Evolutionary conservation across 1,284 basidiomycete genomes (phyloP).

Genomic region (Pyrrhoderma lamaoense): DNA sequence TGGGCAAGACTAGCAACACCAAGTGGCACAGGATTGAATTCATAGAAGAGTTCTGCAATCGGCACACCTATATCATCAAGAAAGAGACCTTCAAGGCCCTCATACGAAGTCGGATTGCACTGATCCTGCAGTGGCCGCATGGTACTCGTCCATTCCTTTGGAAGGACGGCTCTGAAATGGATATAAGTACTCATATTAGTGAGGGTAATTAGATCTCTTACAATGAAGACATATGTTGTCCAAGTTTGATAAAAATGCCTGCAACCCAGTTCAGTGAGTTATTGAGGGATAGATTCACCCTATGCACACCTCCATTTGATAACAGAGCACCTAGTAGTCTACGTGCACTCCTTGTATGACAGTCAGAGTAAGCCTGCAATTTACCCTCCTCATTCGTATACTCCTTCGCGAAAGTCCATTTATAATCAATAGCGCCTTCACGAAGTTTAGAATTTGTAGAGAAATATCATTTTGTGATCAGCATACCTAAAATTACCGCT

Average conservation of each 20-base stretch:
- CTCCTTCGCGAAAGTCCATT: constrained; percentile 57
- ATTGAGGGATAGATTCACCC: neutral
- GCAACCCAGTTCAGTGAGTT: neutral
- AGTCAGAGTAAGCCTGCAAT: constrained; percentile 59
- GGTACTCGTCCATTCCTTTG: constrained; percentile 67
- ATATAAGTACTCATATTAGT: neutral
- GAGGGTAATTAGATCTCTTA: constrained; percentile 28
- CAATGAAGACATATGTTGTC: constrained; percentile 81
- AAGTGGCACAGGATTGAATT: constrained; percentile 86
- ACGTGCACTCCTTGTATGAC: constrained; percentile 75
- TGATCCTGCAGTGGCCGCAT: constrained; percentile 79
- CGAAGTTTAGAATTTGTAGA: constrained; percentile 33
- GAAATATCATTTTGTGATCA: neutral
- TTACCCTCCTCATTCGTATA: constrained; percentile 53
- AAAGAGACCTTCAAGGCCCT: constrained; percentile 65
- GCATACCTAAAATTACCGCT: neutral
- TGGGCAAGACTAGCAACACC: constrained; percentile 95
- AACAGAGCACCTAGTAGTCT: constrained; percentile 74
- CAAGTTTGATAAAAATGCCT: constrained; percentile 90
- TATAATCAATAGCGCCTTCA: constrained; percentile 79
- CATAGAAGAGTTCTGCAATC: constrained; percentile 63
- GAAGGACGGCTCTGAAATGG: constrained; percentile 50
- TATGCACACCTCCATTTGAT: constrained; percentile 70
- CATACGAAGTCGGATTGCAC: constrained; percentile 72
- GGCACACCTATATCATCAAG: constrained; percentile 62